These are phyloP conservation scores for Candida berthetii DNA, from an alignment of 805 yeast genomes.

Conservation along the genomic window DNA sequence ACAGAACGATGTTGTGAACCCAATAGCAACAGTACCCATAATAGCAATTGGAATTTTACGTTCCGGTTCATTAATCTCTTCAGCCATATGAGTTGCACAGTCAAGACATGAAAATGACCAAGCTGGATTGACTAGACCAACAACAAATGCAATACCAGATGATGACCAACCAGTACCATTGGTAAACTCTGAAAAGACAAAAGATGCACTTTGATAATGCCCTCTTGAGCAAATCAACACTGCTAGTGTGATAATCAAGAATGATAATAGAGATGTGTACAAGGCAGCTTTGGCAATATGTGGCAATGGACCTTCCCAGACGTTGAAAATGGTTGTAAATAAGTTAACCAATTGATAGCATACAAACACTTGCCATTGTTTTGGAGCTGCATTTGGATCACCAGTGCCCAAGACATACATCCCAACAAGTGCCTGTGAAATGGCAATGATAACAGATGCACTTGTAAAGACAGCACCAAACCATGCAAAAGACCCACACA, in stretches of 20 bases:
- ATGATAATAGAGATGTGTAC: constrained; percentile 46
- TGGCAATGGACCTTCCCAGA: constrained; percentile 49
- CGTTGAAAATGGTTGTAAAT: constrained; percentile 36
- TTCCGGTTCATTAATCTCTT: constrained; percentile 51
- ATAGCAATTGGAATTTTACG: constrained; percentile 56
- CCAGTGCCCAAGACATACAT: constrained; percentile 33
- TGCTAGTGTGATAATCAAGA: constrained; percentile 44
- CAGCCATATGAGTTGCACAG: constrained; percentile 68
- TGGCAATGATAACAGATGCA: constrained; percentile 51
- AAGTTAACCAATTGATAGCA: constrained; percentile 39
- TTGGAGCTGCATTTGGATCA: constrained; percentile 25
- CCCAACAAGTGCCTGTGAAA: constrained; percentile 47
- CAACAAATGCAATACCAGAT: constrained; percentile 54
- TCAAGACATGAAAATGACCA: constrained; percentile 69
- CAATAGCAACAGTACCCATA: constrained; percentile 57
- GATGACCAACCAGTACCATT: constrained; percentile 58
- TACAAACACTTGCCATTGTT: constrained; percentile 54
- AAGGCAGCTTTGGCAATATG: constrained; percentile 40
- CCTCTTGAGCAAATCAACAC: constrained; percentile 48
- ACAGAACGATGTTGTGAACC: constrained; percentile 51
- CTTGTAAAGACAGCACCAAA: constrained; percentile 56
- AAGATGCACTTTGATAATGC: constrained; percentile 40
- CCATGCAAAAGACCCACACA: constrained; percentile 60
- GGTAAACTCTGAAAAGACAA: constrained; percentile 47
- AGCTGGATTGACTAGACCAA: constrained; percentile 63